Evolutionary conservation across 352 stramenopile species (phyloP), one percentile per base, ranked within the genome.

Genomic region (Elongisporangium prolatum): DNA sequence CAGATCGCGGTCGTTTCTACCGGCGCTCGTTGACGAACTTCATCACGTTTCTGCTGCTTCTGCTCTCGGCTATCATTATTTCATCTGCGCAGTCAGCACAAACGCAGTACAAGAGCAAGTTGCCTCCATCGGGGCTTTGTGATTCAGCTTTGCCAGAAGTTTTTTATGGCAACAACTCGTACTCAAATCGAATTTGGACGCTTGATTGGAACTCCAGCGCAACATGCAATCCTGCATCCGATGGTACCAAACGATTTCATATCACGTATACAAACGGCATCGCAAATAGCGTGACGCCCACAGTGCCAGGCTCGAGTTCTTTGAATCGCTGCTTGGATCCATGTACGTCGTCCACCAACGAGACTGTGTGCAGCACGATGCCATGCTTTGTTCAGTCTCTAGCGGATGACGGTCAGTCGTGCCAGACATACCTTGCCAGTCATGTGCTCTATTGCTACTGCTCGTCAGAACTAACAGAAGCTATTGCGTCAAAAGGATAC

Each of bases 1-100:
- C 85, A 25, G 47, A 77, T n/a, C 65, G 66, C 47, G 79, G 72
- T 0, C 80, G 86, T 16, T 75, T 86, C 10, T 71, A 86, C 34
- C 71, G 86, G 0, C 82, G 84, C 16, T 79, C 74, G 25, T 72
- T 92, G 14, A 91, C 82, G 4, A 86, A 67, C 22, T 54, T 77
- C 9, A 48, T 82, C n/a, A 84, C 75, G n/a, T 64, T 82, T 11
- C 28, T 79, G 17, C 59, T 84, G 44, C 49, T 84, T 10, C 21
- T 84, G 9, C 52, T 78, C 10, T 80, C 72, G 22, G 75, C 61
- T 40, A 61, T 60, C 10, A 75, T 84, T 57, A 82, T 84, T 17
- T 82, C 72, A 7, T 60, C 63, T 0, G 75, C 75, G 0, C 64
- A 84, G 58, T 73, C 68, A 18, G 65, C 71, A 0, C 75, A 84